Percentiles rank a stretch among this genome's conserved stretches.
Conservation (phyloP, 176 grass and related monocot genomes). For the Dactylis glomerata region DNA sequence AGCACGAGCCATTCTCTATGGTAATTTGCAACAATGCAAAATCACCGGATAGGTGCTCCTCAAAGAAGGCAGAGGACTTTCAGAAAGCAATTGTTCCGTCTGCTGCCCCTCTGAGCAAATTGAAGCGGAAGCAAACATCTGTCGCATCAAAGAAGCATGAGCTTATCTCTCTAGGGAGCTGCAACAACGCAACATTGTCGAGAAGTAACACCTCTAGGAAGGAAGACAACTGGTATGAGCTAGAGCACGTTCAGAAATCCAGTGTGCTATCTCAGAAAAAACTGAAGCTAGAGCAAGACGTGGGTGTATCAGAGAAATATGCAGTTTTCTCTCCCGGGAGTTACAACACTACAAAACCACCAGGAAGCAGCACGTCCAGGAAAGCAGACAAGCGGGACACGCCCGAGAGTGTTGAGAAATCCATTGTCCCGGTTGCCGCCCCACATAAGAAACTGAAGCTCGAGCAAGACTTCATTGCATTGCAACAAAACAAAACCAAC, state of each 20-base stretch:
- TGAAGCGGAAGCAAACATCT: background rate
- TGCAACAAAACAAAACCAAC: background rate
- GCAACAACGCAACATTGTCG: background rate
- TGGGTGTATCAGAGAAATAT: background rate
- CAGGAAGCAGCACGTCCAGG: background rate
- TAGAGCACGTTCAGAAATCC: background rate
- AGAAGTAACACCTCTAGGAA: constrained; percentile 11
- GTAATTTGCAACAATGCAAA: background rate
- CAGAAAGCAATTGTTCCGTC: background rate
- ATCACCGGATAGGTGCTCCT: background rate
- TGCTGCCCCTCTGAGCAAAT: background rate
- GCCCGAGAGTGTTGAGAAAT: constrained; percentile 8
- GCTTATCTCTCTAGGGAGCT: background rate
- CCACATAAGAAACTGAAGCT: background rate
- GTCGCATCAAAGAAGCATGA: background rate
- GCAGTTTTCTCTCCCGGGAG: background rate
- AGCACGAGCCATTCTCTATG: constrained; percentile 4
- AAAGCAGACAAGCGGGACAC: background rate
- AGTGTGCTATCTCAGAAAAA: constrained; percentile 7
- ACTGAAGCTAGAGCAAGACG: background rate
- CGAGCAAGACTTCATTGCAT: background rate
- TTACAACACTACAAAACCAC: background rate
- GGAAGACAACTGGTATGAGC: background rate
- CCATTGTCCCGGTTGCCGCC: background rate
- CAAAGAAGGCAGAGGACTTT: constrained; percentile 1